These are phyloP conservation scores for Lactifluus rugatus DNA, from an alignment of 768 basidiomycete species.

Conservation along the genomic window DNA sequence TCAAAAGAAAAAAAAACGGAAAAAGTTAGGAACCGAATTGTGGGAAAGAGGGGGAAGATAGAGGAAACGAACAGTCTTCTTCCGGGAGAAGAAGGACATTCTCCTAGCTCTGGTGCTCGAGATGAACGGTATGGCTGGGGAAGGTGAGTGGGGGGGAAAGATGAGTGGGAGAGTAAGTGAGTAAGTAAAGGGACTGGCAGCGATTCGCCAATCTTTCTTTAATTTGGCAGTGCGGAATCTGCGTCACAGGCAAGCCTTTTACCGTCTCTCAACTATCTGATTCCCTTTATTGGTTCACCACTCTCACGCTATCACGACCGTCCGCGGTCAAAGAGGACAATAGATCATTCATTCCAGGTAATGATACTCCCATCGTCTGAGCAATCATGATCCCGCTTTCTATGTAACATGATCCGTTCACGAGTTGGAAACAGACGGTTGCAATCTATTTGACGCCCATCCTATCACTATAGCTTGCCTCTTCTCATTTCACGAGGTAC, in stretches of 20 bases:
- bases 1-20: not conserved
- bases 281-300: not conserved
- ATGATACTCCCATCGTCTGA: conserved; percentile 48
- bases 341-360: conserved; percentile 50
- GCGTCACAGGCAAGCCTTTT: not conserved
- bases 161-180: conserved; percentile 2
- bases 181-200: not conserved
- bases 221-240: not conserved
- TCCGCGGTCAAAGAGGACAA: not conserved
- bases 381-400: conserved; percentile 61
- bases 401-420: conserved; percentile 59
- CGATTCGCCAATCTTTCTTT: conserved; percentile 3
- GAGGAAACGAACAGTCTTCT: conserved; percentile 43
- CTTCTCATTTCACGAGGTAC: not conserved
- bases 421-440: conserved; percentile 61
- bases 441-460: conserved; percentile 37
- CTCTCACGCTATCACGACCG: not conserved
- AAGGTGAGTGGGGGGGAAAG: not conserved
- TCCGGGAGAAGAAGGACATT: conserved; percentile 93
- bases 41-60: conserved; percentile 1
- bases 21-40: not conserved
- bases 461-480: too few species aligned
- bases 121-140: conserved; percentile 59
- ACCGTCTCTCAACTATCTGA: not conserved
- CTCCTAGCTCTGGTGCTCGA: conserved; percentile 50